These are phyloP conservation scores for Sphagnurus paluster DNA, from an alignment of 1,284 basidiomycete genomes.

Conservation along the genomic window DNA sequence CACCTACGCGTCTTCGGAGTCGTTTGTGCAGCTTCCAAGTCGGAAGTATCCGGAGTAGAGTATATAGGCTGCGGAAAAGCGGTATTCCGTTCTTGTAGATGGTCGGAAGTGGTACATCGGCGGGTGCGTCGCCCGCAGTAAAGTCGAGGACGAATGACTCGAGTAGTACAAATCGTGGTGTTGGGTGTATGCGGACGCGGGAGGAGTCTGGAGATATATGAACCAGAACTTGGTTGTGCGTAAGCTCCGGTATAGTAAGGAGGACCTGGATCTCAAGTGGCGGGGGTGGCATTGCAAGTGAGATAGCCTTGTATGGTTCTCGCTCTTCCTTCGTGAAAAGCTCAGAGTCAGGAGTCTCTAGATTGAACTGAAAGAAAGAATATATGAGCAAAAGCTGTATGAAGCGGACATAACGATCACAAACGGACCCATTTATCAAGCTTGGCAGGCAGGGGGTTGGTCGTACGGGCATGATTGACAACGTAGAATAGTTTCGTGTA, in stretches of 20 bases:
- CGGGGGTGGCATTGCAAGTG: constrained; percentile 41
- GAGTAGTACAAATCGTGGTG: constrained; percentile 65
- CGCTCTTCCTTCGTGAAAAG: constrained; percentile 61
- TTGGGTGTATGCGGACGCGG: constrained; percentile 64
- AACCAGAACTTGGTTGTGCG: constrained; percentile 70
- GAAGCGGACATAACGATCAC: background rate
- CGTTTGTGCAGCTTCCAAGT: constrained; percentile 70
- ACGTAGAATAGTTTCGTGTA: constrained; percentile 77
- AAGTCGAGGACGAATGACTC: constrained; percentile 70
- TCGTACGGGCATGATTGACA: constrained; percentile 67
- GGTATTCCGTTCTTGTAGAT: constrained; percentile 83
- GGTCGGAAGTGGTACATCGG: constrained; percentile 64
- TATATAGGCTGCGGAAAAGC: constrained; percentile 74
- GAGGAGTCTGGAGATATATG: constrained; percentile 57
- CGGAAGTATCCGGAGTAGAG: constrained; percentile 68
- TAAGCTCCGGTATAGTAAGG: constrained; percentile 64
- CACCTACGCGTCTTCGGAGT: constrained; percentile 45
- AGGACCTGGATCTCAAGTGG: constrained; percentile 70
- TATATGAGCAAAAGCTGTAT: constrained; percentile 6
- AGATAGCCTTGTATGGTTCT: constrained; percentile 60
- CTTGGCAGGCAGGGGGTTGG: constrained; percentile 43
- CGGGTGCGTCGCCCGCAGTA: constrained; percentile 37
- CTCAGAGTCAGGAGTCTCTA: constrained; percentile 69
- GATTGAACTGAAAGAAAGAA: constrained; percentile 62
- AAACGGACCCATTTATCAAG: constrained; percentile 75